Percentiles rank a stretch among this genome's conserved stretches.
Evolutionary conservation across 2,329 filamentous ascomycete genomes (phyloP).

Genomic region (Capronia epimyces): DNA sequence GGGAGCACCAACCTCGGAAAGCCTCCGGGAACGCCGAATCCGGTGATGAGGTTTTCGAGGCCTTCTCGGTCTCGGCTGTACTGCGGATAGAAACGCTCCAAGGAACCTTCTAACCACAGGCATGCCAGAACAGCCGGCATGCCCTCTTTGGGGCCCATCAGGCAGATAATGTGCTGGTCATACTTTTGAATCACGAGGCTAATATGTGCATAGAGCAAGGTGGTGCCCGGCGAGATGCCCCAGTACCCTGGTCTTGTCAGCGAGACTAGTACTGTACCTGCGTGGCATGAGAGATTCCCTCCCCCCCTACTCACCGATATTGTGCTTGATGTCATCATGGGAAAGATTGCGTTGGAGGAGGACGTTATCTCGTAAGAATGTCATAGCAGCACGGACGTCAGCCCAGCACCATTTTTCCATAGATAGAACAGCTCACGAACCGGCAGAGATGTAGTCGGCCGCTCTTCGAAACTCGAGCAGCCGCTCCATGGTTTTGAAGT

Average conservation of each 20-base stretch:
- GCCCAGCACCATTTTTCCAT: neutral
- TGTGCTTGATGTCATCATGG: conserved; percentile 55
- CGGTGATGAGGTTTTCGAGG: conserved; percentile 54
- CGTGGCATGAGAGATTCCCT: too few relatives aligned
- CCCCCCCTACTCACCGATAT: conserved; percentile 24
- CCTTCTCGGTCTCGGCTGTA: conserved; percentile 51
- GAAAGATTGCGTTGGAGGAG: conserved; percentile 50
- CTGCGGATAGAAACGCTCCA: conserved; percentile 57
- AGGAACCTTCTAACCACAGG: conserved; percentile 60
- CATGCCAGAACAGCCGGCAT: conserved; percentile 59
- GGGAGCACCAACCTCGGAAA: conserved; percentile 55
- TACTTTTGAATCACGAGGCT: conserved; percentile 56
- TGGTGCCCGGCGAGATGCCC: conserved; percentile 62
- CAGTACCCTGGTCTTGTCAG: conserved; percentile 55
- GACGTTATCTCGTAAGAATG: conserved; percentile 58
- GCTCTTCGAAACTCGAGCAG: conserved; percentile 8
- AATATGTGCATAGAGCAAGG: conserved; percentile 61
- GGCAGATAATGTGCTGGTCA: conserved; percentile 55
- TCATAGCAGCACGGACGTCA: conserved; percentile 50
- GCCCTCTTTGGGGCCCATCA: conserved; percentile 62
- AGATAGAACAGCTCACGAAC: neutral
- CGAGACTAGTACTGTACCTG: too few relatives aligned
- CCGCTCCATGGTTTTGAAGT: conserved; percentile 6
- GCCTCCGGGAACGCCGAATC: conserved; percentile 57
- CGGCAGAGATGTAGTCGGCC: conserved; percentile 14